These are phyloP conservation scores for Pyrus pyrifolia DNA, from an alignment of 306 rosid genomes.

Conservation along the genomic window DNA sequence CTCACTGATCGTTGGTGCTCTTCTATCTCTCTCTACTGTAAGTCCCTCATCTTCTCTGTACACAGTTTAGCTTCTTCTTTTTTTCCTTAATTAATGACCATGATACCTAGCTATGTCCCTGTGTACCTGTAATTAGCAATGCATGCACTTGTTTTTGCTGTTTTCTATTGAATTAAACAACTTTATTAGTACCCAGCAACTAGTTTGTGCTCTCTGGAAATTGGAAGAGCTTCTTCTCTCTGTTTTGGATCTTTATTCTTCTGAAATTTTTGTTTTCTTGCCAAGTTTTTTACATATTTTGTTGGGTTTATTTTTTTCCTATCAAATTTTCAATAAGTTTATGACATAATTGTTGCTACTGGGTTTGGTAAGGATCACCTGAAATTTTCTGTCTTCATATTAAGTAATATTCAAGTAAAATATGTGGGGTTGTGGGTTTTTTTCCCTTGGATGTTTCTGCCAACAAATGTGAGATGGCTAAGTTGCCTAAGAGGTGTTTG, in stretches of 20 bases:
- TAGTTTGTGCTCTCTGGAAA: not conserved
- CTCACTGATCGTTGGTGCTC: not conserved
- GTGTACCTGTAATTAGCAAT: too few species aligned
- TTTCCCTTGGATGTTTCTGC: too few species aligned
- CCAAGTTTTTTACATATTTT: not conserved
- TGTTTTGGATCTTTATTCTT: not conserved
- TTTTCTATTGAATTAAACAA: not conserved
- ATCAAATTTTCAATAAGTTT: not conserved
- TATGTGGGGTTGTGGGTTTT: not conserved
- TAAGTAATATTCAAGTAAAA: not conserved
- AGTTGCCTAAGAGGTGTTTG: constrained; percentile 2
- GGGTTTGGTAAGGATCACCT: not conserved
- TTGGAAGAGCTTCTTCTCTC: not conserved
- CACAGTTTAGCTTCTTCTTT: not conserved
- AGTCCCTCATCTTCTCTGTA: not conserved
- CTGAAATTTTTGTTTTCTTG: not conserved
- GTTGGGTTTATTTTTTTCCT: not conserved
- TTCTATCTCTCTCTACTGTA: not conserved
- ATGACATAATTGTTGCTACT: not conserved
- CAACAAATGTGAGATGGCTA: not conserved
- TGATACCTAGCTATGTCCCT: not conserved
- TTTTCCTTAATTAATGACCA: not conserved
- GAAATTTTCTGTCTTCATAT: not conserved
- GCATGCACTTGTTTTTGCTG: not conserved
- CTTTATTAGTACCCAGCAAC: not conserved